These are phyloP conservation scores for Termitomyces heimii DNA, from an alignment of 768 basidiomycete species.

Conservation along the genomic window DNA sequence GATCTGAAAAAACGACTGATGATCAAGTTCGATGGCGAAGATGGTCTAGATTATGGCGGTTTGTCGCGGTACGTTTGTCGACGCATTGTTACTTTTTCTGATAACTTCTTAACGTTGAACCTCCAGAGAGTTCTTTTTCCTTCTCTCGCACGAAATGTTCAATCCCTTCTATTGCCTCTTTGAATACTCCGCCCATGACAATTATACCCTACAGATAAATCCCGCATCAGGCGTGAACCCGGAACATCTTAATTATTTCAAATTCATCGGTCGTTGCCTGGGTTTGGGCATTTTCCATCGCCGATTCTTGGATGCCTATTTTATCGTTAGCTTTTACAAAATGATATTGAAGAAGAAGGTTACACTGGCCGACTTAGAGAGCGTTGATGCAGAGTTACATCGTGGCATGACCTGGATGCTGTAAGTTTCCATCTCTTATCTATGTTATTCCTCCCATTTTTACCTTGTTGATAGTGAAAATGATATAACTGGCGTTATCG, in stretches of 20 bases:
- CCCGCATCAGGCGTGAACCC: conserved; percentile 98
- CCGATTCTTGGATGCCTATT: conserved; percentile 98
- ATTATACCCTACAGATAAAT: conserved; percentile 99
- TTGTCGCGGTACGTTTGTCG: conserved; percentile 68
- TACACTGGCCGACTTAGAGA: conserved; percentile 87
- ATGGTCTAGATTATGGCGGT: conserved; percentile 98
- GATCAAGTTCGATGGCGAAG: conserved; percentile 99
- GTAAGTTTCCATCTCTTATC: conserved; percentile 40
- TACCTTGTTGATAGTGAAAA: conserved; percentile 63
- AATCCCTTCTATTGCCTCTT: conserved; percentile 99
- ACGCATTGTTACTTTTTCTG: background rate
- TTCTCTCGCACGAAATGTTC: conserved; percentile 99
- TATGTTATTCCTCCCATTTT: background rate
- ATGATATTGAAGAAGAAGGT: conserved; percentile 99
- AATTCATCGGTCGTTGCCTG: conserved; percentile 95
- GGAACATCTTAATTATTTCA: conserved; percentile 99
- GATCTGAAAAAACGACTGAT: conserved; percentile 98
- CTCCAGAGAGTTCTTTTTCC: conserved; percentile 97
- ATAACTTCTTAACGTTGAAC: background rate
- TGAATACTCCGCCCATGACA: conserved; percentile 99
- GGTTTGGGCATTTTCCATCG: conserved; percentile 98
- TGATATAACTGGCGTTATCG: conserved; percentile 96
- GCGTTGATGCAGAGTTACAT: conserved; percentile 92
- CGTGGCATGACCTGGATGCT: conserved; percentile 99
- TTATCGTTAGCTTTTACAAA: conserved; percentile 99